Evolutionary conservation across 2,329 filamentous ascomycete genomes (phyloP), one percentile per base, ranked within the genome.

Genomic region (Arthrobotrys conoides): DNA sequence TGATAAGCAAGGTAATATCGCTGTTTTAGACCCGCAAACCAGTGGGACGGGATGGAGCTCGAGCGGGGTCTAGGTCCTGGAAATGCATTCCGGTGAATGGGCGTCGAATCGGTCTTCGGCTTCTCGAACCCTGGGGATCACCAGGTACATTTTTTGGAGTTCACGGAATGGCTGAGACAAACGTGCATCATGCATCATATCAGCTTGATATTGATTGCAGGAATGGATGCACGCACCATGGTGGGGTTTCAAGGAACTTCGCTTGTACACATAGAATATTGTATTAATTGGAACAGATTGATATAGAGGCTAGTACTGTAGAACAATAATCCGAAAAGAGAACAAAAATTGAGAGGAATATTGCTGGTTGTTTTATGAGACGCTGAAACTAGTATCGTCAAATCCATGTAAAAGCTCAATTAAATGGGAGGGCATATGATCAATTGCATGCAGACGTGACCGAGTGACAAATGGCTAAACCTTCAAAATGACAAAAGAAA

Each of bases 331-430:
- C 49, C 27, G 18, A 55, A 30, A 55, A 49, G 27, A 63, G 33
- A 73, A 51, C 38, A 16, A 16, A 49, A 20, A 49, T n/a, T 18
- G 33, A 59, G 61, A 63, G 27, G 36, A 48, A 73, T 38, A 24
- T 44, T 18, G 10, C 18, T 3, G 61, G 59, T 16, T 8, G 27
- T 22, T 38, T 59, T 65, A 22, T 36, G 16, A 30, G 33, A 49
- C 48, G 51, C 51, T 61, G 38, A 55, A 63, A 75, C 71, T 53
- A n/a, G 57, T 48, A 57, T n/a, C 49, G 10, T 22, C 4, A 67
- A 63, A 46, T 66, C 38, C 51, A 67, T 63, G 53, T 27, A 53
- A 33, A 44, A 66, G 14, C 41, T 24, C 53, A 41, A 67, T 59
- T 49, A 72, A 36, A 57, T 65, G 5, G 9, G 30, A 51, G 44